phyloP scores from a whole-genome alignment of 1,284 basidiomycete species.

The Cutaneotrichosporon sp. region DNA sequence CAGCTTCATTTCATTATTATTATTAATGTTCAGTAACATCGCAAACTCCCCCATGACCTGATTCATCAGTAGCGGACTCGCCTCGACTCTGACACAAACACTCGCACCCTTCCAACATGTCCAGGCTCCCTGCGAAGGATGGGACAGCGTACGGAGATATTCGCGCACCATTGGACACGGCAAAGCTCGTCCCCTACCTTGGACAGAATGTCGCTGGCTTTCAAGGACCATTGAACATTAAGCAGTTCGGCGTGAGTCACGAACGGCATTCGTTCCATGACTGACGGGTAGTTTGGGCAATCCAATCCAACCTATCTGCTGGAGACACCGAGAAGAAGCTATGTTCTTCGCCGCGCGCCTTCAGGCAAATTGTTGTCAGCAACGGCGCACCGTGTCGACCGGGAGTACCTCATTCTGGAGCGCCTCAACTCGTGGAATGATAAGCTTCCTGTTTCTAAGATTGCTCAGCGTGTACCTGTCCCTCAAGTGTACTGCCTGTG shows the following conservation, averaged over 20 bases:
- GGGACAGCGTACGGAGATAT: constrained; percentile 37
- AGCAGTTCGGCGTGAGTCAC: constrained; percentile 79
- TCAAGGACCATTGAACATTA: constrained; percentile 65
- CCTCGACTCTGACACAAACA: no score
- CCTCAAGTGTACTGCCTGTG: constrained; percentile 81
- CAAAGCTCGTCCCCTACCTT: constrained; percentile 66
- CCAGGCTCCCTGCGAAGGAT: constrained; percentile 5
- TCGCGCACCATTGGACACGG: constrained; percentile 63
- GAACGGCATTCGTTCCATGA: no score
- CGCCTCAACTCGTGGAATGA: constrained; percentile 71
- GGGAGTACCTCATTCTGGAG: constrained; percentile 78
- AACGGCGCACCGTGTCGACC: constrained; percentile 90
- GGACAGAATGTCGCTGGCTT: constrained; percentile 57
- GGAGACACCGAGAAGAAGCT: constrained; percentile 19
- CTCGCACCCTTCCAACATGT: no score
- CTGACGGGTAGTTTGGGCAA: constrained; percentile 48
- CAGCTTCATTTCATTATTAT: no score
- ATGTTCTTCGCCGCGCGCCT: constrained; percentile 86
- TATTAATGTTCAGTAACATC: no score
- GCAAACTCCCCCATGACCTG: no score
- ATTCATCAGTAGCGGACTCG: no score
- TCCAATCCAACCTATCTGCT: constrained; percentile 86
- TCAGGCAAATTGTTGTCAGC: constrained; percentile 74
- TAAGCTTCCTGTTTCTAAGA: neutral
- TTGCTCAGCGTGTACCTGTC: constrained; percentile 62